Evolutionary conservation across 1,139 yeast species (phyloP).

Genomic region (Arxiozyma telluris): DNA sequence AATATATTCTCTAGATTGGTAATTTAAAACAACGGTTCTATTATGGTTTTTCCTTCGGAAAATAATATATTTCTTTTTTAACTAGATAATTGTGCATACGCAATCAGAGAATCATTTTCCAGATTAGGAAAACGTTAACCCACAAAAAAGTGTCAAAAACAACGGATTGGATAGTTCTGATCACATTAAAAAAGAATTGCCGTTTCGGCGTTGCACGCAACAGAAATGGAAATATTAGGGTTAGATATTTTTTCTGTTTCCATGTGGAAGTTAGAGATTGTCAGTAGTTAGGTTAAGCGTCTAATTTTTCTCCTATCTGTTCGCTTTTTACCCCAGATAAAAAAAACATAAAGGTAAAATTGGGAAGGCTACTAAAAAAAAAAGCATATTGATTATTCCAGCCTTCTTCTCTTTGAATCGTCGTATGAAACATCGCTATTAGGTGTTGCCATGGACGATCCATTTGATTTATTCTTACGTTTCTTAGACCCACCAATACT

Average conservation of each 20-base stretch:
- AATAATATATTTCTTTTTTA: neutral
- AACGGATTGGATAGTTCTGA: neutral
- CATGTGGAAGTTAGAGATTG: neutral
- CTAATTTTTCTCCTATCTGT: no score
- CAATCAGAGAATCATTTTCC: neutral
- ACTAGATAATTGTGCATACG: no score
- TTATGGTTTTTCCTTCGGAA: neutral
- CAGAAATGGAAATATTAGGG: neutral
- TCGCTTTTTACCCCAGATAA: no score
- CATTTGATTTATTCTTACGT: slow-evolving; percentile 26
- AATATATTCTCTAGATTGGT: neutral
- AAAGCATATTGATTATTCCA: slow-evolving; percentile 15
- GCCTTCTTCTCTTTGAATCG: slow-evolving; percentile 27
- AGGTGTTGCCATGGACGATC: slow-evolving; percentile 29
- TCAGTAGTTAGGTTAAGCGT: neutral
- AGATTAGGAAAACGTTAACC: neutral
- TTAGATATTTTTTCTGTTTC: neutral
- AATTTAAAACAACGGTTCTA: neutral
- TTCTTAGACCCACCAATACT: slow-evolving; percentile 18
- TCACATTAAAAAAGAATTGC: neutral
- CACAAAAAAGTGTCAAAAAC: no score
- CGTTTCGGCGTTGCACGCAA: neutral
- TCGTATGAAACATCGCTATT: slow-evolving; percentile 29
- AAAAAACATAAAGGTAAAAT: no score
- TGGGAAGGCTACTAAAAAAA: neutral